These are phyloP conservation scores for Ogataea henricii DNA, from an alignment of 805 yeast genomes.

Conservation along the genomic window DNA sequence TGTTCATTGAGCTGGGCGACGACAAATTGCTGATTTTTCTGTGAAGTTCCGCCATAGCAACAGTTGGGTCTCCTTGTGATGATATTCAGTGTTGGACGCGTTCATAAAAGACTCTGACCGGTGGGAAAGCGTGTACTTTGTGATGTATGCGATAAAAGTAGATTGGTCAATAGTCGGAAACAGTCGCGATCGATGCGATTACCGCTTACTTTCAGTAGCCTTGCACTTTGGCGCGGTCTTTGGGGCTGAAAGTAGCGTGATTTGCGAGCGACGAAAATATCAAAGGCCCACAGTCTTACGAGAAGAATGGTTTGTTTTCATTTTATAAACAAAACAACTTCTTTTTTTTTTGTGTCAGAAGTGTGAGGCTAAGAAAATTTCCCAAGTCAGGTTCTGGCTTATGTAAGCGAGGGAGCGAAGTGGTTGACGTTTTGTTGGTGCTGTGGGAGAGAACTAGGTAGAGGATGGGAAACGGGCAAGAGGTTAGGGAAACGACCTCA, in stretches of 20 bases:
- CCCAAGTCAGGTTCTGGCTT: too few relatives aligned
- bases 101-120: neutral
- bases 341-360: slow-evolving; percentile 4
- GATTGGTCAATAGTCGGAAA: neutral
- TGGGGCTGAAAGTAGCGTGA: neutral
- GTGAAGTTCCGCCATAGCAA: slow-evolving; percentile 27
- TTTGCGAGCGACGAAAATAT: neutral
- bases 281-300: too few relatives aligned
- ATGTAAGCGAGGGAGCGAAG: too few relatives aligned
- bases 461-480: too few relatives aligned
- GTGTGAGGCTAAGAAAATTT: neutral
- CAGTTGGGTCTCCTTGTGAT: neutral
- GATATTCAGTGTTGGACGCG: neutral
- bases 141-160: neutral
- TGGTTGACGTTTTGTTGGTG: too few relatives aligned
- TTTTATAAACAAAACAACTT: neutral
- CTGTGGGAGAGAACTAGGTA: too few relatives aligned
- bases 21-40: slow-evolving; percentile 24
- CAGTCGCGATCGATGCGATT: neutral
- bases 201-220: neutral
- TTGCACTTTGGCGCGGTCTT: neutral
- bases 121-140: neutral
- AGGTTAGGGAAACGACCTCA: too few relatives aligned
- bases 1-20: slow-evolving; percentile 22
- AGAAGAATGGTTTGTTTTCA: slow-evolving; percentile 3